Evolutionary conservation across 1,284 basidiomycete genomes (phyloP).

Genomic region (Mycena citricolor): DNA sequence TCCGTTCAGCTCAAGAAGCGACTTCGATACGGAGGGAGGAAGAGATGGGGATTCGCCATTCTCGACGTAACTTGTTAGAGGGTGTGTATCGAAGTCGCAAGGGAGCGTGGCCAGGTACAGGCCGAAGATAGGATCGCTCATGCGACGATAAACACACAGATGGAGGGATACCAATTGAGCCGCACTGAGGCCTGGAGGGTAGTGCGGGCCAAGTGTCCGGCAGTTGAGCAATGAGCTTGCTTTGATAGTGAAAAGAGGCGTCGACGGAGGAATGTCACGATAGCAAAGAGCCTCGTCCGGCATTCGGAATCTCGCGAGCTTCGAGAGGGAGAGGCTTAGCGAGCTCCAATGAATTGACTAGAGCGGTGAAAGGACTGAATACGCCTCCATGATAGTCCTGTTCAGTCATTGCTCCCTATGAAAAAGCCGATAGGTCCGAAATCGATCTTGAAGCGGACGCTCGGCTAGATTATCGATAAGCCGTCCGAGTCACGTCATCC

Average conservation of each 20-base stretch:
- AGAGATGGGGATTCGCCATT: constrained; percentile 31
- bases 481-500: too few relatives aligned
- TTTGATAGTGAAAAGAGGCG: constrained; percentile 67
- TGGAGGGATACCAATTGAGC: constrained; percentile 63
- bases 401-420: too few relatives aligned
- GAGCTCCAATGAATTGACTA: constrained; percentile 55
- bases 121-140: constrained; percentile 60
- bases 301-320: constrained; percentile 36
- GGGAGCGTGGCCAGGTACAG: constrained; percentile 79
- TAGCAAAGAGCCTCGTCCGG: constrained; percentile 73
- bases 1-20: constrained; percentile 47
- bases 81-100: constrained; percentile 67
- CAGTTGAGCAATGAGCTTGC: constrained; percentile 68
- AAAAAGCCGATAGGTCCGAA: too few relatives aligned
- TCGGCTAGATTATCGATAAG: too few relatives aligned
- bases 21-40: constrained; percentile 49
- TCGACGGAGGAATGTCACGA: constrained; percentile 43
- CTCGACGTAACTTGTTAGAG: constrained; percentile 66
- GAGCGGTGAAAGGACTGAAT: constrained; percentile 24
- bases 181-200: constrained; percentile 55
- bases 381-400: constrained; percentile 24
- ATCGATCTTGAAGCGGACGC: too few relatives aligned
- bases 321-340: constrained; percentile 45
- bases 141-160: constrained; percentile 53
- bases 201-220: constrained; percentile 57